phyloP scores from a whole-genome alignment of 768 basidiomycete species.

The Mrakia hoshinonis region DNA sequence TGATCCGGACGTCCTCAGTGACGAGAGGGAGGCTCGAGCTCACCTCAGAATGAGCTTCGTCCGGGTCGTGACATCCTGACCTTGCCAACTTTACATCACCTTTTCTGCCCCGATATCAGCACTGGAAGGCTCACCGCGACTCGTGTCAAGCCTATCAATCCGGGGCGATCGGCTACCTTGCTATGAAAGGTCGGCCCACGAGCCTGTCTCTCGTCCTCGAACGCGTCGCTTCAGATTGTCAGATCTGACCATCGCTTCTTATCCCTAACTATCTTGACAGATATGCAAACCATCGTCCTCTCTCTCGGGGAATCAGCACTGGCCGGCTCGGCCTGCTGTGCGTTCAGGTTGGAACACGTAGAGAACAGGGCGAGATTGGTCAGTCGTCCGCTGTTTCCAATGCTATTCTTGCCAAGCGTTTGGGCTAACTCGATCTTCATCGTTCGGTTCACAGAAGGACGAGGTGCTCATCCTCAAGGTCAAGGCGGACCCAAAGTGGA shows the following conservation, averaged over 20 bases:
- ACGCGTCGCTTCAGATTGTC: too few species aligned
- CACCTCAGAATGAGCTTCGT: not conserved
- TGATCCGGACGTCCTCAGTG: too few species aligned
- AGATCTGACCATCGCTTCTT: too few species aligned
- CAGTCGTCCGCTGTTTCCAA: not conserved
- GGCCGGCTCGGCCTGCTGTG: not conserved
- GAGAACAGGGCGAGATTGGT: slow-evolving; percentile 2
- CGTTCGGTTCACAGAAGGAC: not conserved
- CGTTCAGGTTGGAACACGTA: not conserved
- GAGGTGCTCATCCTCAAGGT: not conserved
- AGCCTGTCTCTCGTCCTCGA: not conserved
- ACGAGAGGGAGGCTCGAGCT: not conserved
- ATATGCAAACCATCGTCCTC: slow-evolving; percentile 8
- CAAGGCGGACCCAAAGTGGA: not conserved
- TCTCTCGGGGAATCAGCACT: not conserved
- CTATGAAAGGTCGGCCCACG: not conserved
- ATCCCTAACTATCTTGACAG: not conserved
- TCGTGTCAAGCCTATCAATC: not conserved
- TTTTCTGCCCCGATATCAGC: not conserved
- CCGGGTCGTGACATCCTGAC: not conserved
- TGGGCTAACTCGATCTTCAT: too few species aligned
- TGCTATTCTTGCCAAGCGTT: too few species aligned
- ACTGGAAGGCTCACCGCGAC: not conserved
- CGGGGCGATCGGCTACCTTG: not conserved
- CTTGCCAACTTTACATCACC: not conserved